Percentiles rank a stretch among this genome's conserved stretches.
These are phyloP conservation scores for Cardamine chenopodiifolia DNA, from an alignment of 345 rosid species.

Conservation along the genomic window DNA sequence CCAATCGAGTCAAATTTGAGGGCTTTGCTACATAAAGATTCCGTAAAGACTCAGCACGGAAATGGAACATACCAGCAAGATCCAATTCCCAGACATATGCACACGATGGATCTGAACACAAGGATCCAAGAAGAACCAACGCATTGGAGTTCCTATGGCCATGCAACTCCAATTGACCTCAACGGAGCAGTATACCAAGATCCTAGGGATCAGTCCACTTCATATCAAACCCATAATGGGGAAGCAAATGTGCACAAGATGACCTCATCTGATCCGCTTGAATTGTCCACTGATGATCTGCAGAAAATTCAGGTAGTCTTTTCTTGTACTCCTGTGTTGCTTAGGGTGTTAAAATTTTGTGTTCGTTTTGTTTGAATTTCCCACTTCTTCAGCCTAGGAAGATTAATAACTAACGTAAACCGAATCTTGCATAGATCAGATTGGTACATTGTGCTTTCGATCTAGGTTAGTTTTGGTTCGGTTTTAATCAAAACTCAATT, in stretches of 20 bases:
- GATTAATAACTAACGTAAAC: constrained; percentile 4
- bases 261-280: constrained; percentile 47
- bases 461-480: not conserved
- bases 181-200: constrained; percentile 62
- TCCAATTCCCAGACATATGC: constrained; percentile 37
- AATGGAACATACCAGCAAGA: constrained; percentile 58
- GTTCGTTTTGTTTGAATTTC: not conserved
- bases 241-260: constrained; percentile 48
- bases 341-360: not conserved
- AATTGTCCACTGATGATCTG: constrained; percentile 63
- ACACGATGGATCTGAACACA: constrained; percentile 64
- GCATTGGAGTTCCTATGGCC: constrained; percentile 42
- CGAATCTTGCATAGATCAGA: constrained; percentile 9
- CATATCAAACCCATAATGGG: constrained; percentile 33
- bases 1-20: constrained; percentile 92
- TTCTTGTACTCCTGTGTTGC: constrained; percentile 1
- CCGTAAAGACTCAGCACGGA: constrained; percentile 43
- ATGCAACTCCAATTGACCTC: constrained; percentile 56
- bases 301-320: constrained; percentile 73
- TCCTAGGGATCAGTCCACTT: constrained; percentile 44
- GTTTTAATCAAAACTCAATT: not conserved
- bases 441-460: not conserved
- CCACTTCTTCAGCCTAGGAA: not conserved
- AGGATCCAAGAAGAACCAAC: constrained; percentile 48
- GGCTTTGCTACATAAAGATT: constrained; percentile 63